A percentile compares a stretch with the other conserved stretches of the same genome.
Evolutionary conservation across 345 rosid species (phyloP).

Genomic region (Kandelia obovata): DNA sequence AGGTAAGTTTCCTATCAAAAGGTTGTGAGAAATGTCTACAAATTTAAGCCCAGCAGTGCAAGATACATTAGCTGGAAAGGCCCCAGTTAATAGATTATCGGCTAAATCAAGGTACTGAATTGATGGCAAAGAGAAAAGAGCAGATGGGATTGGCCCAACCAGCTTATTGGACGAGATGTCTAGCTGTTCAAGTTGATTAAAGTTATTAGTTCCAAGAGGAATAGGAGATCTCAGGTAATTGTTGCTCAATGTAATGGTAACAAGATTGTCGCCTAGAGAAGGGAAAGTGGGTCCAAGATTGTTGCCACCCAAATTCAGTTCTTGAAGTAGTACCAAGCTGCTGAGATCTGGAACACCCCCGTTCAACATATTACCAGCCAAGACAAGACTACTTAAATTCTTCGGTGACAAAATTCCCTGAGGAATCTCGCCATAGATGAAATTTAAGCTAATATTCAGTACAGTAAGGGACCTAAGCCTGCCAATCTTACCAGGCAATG

Average conservation of each 20-base stretch:
- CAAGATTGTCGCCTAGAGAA: constrained; percentile 43
- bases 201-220: constrained; percentile 40
- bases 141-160: constrained; percentile 53
- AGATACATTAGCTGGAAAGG: constrained; percentile 42
- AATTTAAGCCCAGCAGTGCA: constrained; percentile 50
- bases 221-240: constrained; percentile 65
- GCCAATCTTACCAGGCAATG: constrained; percentile 51
- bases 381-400: constrained; percentile 54
- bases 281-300: constrained; percentile 64
- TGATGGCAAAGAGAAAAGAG: constrained; percentile 56
- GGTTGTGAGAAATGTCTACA: constrained; percentile 67
- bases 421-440: constrained; percentile 61
- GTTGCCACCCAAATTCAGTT: constrained; percentile 58
- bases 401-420: constrained; percentile 40
- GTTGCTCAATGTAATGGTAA: constrained; percentile 41
- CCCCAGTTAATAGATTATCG: constrained; percentile 52
- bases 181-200: constrained; percentile 45
- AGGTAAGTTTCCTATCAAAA: constrained; percentile 66
- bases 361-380: constrained; percentile 54
- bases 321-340: constrained; percentile 39
- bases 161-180: constrained; percentile 61
- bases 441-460: constrained; percentile 71
- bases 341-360: constrained; percentile 66
- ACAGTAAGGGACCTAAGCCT: constrained; percentile 50
- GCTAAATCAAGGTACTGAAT: constrained; percentile 51